Evolutionary conservation across 2,329 filamentous ascomycete genomes (phyloP), one percentile per base, ranked within the genome.

Genomic region (Aspergillus clavatus): DNA sequence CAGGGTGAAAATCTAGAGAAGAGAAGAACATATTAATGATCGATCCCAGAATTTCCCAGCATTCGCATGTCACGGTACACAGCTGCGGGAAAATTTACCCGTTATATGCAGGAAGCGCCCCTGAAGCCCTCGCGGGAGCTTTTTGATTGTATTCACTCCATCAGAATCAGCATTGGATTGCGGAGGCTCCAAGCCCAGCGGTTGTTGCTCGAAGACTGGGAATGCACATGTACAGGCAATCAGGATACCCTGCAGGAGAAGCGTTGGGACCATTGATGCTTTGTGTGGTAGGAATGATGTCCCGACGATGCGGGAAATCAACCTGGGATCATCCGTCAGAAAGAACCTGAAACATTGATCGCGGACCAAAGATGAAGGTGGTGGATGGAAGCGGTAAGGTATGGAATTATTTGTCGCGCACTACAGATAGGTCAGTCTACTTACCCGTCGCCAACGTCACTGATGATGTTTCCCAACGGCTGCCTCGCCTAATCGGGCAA

Each of bases 1-100:
- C 93, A 38, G 89, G 89, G 61, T 98, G 93, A 57, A 97, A 79
- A 71, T 98, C 93, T 95, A 19, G 14, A 11, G 7, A 56, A 36
- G n/a, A 68, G 65, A 7, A 66, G 40, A 7, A 73, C 73, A n/a
- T n/a, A 56, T 69, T 70, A 18, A 12, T 21, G 26, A n/a, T 12
- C 18, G 2, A 7, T 3, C 16, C 43, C 12, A 43, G 35, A 21
- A n/a, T 26, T 10, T 18, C 4, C 16, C 7, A 3, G 14, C 19
- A 19, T 5, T 23, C 59, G 43, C 10, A 45, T 52, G 7, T 37
- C 60, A 11, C 35, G 27, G 12, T 41, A 4, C 22, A 19, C 7
- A 21, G 16, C 7, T 31, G 23, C 27, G 12, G 7, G 8, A 37
- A 28, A 22, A 2, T 19, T n/a, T 55, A 68, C 65, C 65, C 40